Evolutionary conservation across 495 filamentous ascomycete genomes (phyloP).

Genomic region (Penicillium parvum): DNA sequence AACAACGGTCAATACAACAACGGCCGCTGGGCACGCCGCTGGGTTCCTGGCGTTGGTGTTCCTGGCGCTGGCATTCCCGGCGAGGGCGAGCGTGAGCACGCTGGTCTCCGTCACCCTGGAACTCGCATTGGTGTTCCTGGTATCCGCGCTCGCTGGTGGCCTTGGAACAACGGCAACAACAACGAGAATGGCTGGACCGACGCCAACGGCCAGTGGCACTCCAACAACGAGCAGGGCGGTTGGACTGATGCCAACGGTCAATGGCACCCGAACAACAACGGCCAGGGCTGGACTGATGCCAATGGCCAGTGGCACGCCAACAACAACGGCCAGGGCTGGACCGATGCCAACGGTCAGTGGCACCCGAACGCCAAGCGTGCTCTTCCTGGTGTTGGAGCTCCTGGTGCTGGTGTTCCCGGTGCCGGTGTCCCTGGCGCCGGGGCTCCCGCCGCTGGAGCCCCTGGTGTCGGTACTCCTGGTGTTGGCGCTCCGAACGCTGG

Average conservation of each 20-base stretch:
- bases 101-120: background rate
- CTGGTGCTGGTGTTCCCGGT: background rate
- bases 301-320: conserved; percentile 20
- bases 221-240: conserved; percentile 14
- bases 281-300: conserved; percentile 17
- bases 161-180: conserved; percentile 8
- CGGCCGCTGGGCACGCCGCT: conserved; percentile 11
- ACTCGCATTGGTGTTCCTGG: background rate
- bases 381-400: background rate
- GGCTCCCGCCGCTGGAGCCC: conserved; percentile 1
- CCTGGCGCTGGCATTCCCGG: conserved; percentile 10
- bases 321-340: conserved; percentile 13
- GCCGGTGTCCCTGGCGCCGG: background rate
- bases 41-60: background rate
- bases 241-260: conserved; percentile 14
- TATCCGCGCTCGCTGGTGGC: conserved; percentile 14
- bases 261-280: conserved; percentile 12
- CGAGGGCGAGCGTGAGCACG: background rate
- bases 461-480: background rate
- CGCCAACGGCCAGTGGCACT: conserved; percentile 18
- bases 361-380: conserved; percentile 16
- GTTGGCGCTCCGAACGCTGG: background rate
- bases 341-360: conserved; percentile 14
- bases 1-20: conserved; percentile 13
- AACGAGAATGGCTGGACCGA: conserved; percentile 16